These are phyloP conservation scores for Kuraishia hungarica DNA, from an alignment of 805 yeast genomes.

Conservation along the genomic window DNA sequence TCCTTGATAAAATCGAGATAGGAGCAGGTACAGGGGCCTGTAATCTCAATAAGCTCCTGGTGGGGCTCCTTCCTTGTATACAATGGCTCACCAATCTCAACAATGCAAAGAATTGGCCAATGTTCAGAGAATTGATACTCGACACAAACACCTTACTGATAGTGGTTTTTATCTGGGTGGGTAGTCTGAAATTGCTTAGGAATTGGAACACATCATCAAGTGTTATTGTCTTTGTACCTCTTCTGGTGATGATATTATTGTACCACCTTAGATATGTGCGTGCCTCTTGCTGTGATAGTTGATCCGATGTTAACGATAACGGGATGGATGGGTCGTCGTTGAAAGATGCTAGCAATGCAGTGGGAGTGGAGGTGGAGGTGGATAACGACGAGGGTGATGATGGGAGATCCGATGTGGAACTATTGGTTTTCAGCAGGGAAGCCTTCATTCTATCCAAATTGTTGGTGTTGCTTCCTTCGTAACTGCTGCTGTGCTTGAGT, in stretches of 20 bases:
- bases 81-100: slow-evolving; percentile 74
- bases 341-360: not conserved
- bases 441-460: not conserved
- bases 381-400: not conserved
- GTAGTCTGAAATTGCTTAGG: slow-evolving; percentile 65
- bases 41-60: slow-evolving; percentile 39
- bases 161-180: slow-evolving; percentile 38
- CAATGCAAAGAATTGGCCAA: slow-evolving; percentile 87
- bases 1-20: slow-evolving; percentile 61
- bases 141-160: slow-evolving; percentile 44
- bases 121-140: slow-evolving; percentile 53
- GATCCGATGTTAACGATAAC: slow-evolving; percentile 53
- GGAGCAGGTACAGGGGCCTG: slow-evolving; percentile 74
- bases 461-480: slow-evolving; percentile 8
- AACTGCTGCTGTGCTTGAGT: slow-evolving; percentile 9
- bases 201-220: slow-evolving; percentile 75
- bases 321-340: slow-evolving; percentile 40
- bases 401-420: not conserved
- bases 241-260: slow-evolving; percentile 69
- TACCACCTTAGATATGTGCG: slow-evolving; percentile 92
- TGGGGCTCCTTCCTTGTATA: slow-evolving; percentile 38
- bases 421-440: not conserved
- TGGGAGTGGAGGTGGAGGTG: too few species aligned
- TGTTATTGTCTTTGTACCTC: slow-evolving; percentile 56
- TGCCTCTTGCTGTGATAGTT: slow-evolving; percentile 69